Conservation (phyloP, 805 yeast genomes). For the Zygotorulaspora sp. region DNA sequence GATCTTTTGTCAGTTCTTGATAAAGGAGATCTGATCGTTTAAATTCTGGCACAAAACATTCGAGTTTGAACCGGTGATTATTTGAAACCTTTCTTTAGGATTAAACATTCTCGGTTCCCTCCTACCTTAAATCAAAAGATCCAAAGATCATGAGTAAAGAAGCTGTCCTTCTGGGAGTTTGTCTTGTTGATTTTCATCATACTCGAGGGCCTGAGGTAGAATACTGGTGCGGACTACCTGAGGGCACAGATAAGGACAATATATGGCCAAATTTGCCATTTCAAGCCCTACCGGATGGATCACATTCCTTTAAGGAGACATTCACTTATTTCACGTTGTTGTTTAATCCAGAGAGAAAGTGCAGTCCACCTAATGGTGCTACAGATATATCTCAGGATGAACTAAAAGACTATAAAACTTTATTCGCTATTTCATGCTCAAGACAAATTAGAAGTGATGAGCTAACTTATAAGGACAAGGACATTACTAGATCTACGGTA, state of each 20-base stretch:
- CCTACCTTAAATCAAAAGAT: too few relatives aligned
- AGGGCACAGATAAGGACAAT: constrained; percentile 31
- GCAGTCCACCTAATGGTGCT: constrained; percentile 38
- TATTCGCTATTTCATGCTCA: constrained; percentile 94
- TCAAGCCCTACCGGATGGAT: constrained; percentile 94
- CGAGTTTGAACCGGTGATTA: too few relatives aligned
- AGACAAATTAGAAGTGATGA: constrained; percentile 69
- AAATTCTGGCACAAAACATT: too few relatives aligned
- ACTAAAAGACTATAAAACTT: constrained; percentile 47
- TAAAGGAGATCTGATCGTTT: too few relatives aligned
- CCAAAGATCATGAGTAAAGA: constrained; percentile 14
- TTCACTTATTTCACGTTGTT: constrained; percentile 84
- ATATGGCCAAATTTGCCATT: constrained; percentile 88
- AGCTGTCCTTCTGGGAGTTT: constrained; percentile 65
- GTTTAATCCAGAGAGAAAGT: constrained; percentile 50
- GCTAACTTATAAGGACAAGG: constrained; percentile 51
- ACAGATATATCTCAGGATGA: constrained; percentile 36
- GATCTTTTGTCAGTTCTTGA: too few relatives aligned
- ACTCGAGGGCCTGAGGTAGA: constrained; percentile 92
- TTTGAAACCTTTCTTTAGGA: too few relatives aligned
- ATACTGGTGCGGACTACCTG: constrained; percentile 63
- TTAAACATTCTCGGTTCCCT: too few relatives aligned
- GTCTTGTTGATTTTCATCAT: constrained; percentile 92
- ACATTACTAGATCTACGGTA: constrained; percentile 78
- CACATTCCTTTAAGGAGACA: constrained; percentile 89